These are phyloP conservation scores for Tripidium arundinaceum DNA, from an alignment of 202 grass and related monocot genomes.

Conservation along the genomic window DNA sequence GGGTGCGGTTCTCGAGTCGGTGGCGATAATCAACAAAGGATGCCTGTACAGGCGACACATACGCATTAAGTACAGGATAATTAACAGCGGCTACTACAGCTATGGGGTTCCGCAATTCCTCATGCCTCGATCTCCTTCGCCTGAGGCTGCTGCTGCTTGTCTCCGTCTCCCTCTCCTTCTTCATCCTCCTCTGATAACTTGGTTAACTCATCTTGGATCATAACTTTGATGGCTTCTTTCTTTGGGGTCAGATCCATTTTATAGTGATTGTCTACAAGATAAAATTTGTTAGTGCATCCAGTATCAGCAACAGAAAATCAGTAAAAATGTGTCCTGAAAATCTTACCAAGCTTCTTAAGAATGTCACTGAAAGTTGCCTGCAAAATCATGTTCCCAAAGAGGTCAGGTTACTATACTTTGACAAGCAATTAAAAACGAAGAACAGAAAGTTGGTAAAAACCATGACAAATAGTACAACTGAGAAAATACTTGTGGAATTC, in stretches of 20 bases:
- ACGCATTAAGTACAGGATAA: conserved; percentile 32
- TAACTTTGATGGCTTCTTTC: conserved; percentile 72
- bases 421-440: background rate
- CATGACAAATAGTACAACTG: background rate
- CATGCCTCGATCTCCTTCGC: conserved; percentile 37
- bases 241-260: conserved; percentile 73
- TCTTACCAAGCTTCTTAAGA: conserved; percentile 90
- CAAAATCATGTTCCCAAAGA: conserved; percentile 34
- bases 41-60: conserved; percentile 25
- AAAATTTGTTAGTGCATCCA: conserved; percentile 15
- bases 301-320: background rate
- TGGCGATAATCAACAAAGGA: conserved; percentile 30
- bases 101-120: conserved; percentile 27
- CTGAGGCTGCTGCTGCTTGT: conserved; percentile 34
- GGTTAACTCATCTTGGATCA: conserved; percentile 94
- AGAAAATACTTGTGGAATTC: background rate
- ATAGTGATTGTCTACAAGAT: conserved; percentile 60
- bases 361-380: conserved; percentile 99
- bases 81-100: conserved; percentile 42
- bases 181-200: conserved; percentile 74
- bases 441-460: background rate
- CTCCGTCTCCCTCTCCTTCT: conserved; percentile 52
- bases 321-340: conserved; percentile 11
- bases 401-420: conserved; percentile 12
- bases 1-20: conserved; percentile 5